A percentile compares a stretch with the other conserved stretches of the same genome.
These are phyloP conservation scores for Fusarium xylarioides DNA, from an alignment of 2,329 filamentous ascomycete genomes.

Conservation along the genomic window DNA sequence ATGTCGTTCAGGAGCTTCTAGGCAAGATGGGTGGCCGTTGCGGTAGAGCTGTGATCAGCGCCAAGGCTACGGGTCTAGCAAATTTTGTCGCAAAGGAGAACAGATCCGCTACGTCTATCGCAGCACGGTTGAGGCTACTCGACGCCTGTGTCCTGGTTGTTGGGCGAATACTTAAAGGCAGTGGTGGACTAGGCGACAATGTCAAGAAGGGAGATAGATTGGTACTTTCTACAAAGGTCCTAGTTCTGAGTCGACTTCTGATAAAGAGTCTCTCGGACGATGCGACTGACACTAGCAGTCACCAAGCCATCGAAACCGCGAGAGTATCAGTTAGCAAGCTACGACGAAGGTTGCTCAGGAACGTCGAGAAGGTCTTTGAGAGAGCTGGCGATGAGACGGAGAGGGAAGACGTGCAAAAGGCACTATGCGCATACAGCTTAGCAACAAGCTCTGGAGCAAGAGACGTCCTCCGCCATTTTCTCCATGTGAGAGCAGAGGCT, in stretches of 20 bases:
- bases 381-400: conserved; percentile 64
- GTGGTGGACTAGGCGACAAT: conserved; percentile 43
- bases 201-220: conserved; percentile 59
- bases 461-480: conserved; percentile 82
- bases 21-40: conserved; percentile 79
- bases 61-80: conserved; percentile 68
- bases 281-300: conserved; percentile 45
- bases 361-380: conserved; percentile 75
- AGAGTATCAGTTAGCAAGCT: conserved; percentile 71
- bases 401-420: conserved; percentile 70
- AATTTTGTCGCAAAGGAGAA: conserved; percentile 52
- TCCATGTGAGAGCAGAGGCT: conserved; percentile 75
- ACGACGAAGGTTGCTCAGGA: conserved; percentile 69
- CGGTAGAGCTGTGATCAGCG: conserved; percentile 74
- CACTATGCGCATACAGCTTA: conserved; percentile 83
- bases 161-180: conserved; percentile 58
- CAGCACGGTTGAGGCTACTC: conserved; percentile 60
- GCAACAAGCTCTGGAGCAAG: conserved; percentile 80
- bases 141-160: conserved; percentile 61
- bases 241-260: conserved; percentile 79
- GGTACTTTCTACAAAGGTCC: conserved; percentile 71
- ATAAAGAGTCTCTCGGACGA: conserved; percentile 74
- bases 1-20: conserved; percentile 75
- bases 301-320: conserved; percentile 63
- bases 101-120: conserved; percentile 42